Base-by-base conservation (phyloP, 2,329 filamentous ascomycete genomes). In the Nemania abortiva region DNA sequence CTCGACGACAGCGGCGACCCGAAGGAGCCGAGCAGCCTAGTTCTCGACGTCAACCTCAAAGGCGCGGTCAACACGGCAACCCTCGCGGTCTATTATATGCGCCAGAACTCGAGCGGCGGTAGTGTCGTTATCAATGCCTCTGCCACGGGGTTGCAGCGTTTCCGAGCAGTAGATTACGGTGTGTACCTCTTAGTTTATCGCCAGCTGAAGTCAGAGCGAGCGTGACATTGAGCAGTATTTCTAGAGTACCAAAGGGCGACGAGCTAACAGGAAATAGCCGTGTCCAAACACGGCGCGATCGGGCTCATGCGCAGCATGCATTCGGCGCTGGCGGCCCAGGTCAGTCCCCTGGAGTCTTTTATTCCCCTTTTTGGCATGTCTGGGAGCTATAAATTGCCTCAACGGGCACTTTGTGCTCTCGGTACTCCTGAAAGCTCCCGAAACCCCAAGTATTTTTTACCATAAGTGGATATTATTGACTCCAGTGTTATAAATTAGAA, bases 91-190 rank as follows among this genome's bases (percentile, higher is more conserved):
- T 81, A 86, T 73, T 84, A 87, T 70, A 79, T 90, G 75, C 84
- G 85, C 61, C 77, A 83, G 58, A 83, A 86, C 60, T 55, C 79
- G 10, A 75, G 80, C 53, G 81, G 83, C n/a, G 83, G 84, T n/a
- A 87, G 85, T 65, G 82, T 90, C 29, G 85, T 88, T 18, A 79
- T 89, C 53, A 86, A 82, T 55, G 83, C 82, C 2, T 89, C 88
- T 0, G 81, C 80, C 4, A 84, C 86, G 0, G 82, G 81, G 1
- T 79, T 89, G 9, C 85, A 87, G 65, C 84, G 82, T 1, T 81
- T 89, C 58, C 81, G 84, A 20, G 81, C 81, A 2, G 79, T 82
- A 0, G 87, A 89, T 73, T 89, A 90, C 66, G 75, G 82, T 83
- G 65, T 74, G 79, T 77, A 13, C 29, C 27, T 59, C 34, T 49